These are phyloP conservation scores for Orbilia ellipsospora DNA, from an alignment of 2,329 filamentous ascomycete species.

Conservation along the genomic window DNA sequence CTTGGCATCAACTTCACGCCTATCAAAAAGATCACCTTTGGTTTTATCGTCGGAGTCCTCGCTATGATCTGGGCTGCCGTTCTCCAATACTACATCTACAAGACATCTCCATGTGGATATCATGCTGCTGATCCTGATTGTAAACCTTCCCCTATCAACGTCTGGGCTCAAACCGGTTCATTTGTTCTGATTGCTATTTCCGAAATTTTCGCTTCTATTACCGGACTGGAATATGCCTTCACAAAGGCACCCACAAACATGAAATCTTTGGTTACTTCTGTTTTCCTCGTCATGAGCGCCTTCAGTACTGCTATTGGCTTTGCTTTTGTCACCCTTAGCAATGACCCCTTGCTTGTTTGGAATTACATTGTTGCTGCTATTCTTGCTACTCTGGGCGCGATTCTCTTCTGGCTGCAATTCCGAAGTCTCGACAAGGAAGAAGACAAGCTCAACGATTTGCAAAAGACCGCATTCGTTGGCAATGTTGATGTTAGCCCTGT, in stretches of 20 bases:
- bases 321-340: constrained; percentile 70
- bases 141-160: constrained; percentile 71
- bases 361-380: constrained; percentile 72
- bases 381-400: constrained; percentile 66
- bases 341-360: constrained; percentile 74
- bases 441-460: constrained; percentile 67
- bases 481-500: constrained; percentile 5
- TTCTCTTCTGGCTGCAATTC: constrained; percentile 69
- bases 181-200: constrained; percentile 68
- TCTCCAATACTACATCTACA: constrained; percentile 66
- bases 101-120: constrained; percentile 62
- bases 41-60: constrained; percentile 74
- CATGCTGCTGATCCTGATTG: constrained; percentile 58
- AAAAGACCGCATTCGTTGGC: constrained; percentile 42
- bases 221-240: constrained; percentile 79
- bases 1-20: constrained; percentile 75
- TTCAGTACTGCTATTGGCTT: constrained; percentile 71
- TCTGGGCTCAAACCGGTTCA: constrained; percentile 69
- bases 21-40: constrained; percentile 78
- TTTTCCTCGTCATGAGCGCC: constrained; percentile 72
- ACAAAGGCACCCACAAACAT: constrained; percentile 83
- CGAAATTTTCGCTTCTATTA: constrained; percentile 70
- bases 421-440: constrained; percentile 66
- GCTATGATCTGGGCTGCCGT: constrained; percentile 72
- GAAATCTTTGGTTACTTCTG: constrained; percentile 76